phyloP scores from a whole-genome alignment of 2,329 filamentous ascomycete genomes.

The Arthrobotrys pseudoclavata region DNA sequence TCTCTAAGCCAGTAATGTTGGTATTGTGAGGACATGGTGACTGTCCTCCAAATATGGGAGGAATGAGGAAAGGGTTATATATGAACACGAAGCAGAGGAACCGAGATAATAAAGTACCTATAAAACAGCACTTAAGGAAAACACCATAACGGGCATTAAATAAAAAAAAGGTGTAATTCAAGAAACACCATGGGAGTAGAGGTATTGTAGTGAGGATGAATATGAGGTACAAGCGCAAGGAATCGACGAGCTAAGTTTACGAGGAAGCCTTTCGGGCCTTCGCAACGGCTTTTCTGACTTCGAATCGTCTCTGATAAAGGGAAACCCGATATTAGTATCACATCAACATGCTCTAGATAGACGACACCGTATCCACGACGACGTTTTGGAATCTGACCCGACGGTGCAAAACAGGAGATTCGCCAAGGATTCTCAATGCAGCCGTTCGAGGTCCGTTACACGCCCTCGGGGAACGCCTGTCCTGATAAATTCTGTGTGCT shows the following conservation, averaged over 20 bases:
- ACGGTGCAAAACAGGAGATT: not conserved
- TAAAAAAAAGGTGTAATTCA: conserved; percentile 44
- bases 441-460: not conserved
- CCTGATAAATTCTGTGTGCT: conserved; percentile 62
- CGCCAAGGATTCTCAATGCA: not conserved
- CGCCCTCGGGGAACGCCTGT: not conserved
- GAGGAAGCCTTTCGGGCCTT: conserved; percentile 79
- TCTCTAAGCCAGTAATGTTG: conserved; percentile 39
- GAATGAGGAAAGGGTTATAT: conserved; percentile 55
- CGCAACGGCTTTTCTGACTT: conserved; percentile 95
- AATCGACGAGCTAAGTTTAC: conserved; percentile 29
- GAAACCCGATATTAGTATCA: conserved; percentile 4
- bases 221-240: conserved; percentile 17
- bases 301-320: conserved; percentile 79
- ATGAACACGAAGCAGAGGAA: conserved; percentile 57
- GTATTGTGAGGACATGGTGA: conserved; percentile 41
- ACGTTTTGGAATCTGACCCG: not conserved
- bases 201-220: conserved; percentile 41
- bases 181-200: conserved; percentile 43
- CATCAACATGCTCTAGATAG: too few relatives aligned
- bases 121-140: conserved; percentile 55
- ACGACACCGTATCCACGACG: not conserved
- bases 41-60: conserved; percentile 37
- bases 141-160: conserved; percentile 59
- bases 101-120: conserved; percentile 57